Percentiles rank a stretch among this genome's conserved stretches.
Conservation (phyloP, 2,329 filamentous ascomycete genomes). For the Escovopsis weberi region DNA sequence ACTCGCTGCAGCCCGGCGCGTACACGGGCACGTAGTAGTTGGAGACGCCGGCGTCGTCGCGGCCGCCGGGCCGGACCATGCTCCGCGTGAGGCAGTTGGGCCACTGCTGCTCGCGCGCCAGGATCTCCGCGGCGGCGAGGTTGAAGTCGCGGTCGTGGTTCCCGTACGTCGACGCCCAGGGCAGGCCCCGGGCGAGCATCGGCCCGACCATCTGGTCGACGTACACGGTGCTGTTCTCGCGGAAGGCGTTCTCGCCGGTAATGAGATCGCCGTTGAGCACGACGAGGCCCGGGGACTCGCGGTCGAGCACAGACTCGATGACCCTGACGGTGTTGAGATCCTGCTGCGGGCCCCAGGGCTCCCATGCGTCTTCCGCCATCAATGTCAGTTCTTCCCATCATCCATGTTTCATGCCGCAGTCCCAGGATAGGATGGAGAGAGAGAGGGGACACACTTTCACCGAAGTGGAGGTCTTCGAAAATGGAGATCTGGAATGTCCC, state of each 20-base stretch:
- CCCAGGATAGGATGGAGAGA: no score
- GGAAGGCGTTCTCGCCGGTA: conserved; percentile 47
- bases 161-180: conserved; percentile 56
- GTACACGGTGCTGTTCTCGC: conserved; percentile 39
- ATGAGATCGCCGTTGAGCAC: conserved; percentile 60
- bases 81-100: conserved; percentile 23
- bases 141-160: conserved; percentile 54
- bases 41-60: conserved; percentile 23
- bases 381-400: not conserved
- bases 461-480: conserved; percentile 58
- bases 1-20: conserved; percentile 16
- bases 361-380: conserved; percentile 24
- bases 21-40: conserved; percentile 36
- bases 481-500: conserved; percentile 41
- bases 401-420: not conserved
- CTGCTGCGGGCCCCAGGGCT: conserved; percentile 30
- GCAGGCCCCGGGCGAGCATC: conserved; percentile 36
- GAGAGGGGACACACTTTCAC: conserved; percentile 35
- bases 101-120: conserved; percentile 25
- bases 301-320: conserved; percentile 41
- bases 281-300: conserved; percentile 43
- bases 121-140: conserved; percentile 31
- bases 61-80: conserved; percentile 20
- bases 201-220: conserved; percentile 45
- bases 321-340: conserved; percentile 43